Evolutionary conservation across 495 filamentous ascomycete genomes (phyloP).

Genomic region (Hypoxylon fuscum): DNA sequence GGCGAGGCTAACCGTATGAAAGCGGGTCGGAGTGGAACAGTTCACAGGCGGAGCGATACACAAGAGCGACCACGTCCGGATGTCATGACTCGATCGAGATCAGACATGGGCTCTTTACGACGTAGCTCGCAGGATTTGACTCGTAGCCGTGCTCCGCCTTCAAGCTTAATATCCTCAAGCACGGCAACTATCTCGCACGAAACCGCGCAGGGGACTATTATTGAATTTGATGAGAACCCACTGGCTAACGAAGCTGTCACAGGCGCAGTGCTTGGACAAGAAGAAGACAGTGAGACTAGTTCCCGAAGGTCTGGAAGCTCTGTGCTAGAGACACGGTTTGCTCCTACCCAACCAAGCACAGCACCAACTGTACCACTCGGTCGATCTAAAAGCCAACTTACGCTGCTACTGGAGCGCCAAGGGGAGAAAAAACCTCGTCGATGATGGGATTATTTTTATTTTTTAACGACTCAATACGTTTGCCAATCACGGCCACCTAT

Average conservation of each 20-base stretch:
- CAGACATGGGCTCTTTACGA: constrained; percentile 37
- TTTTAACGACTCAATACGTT: constrained; percentile 2
- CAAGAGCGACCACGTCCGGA: constrained; percentile 30
- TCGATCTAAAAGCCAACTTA: constrained; percentile 61
- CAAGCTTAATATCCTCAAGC: constrained; percentile 43
- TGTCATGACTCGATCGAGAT: constrained; percentile 44
- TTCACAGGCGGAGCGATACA: constrained; percentile 33
- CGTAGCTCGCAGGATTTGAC: constrained; percentile 36
- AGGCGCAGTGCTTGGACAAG: constrained; percentile 36
- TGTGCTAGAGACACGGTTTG: constrained; percentile 46
- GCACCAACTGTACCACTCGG: constrained; percentile 50
- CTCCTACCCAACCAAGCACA: constrained; percentile 49
- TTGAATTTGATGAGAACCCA: constrained; percentile 47
- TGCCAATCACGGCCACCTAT: neutral
- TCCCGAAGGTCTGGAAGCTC: constrained; percentile 41
- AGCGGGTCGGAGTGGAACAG: constrained; percentile 19
- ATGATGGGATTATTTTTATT: constrained; percentile 18
- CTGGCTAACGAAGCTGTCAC: constrained; percentile 21
- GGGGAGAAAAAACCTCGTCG: constrained; percentile 41
- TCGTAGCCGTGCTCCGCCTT: constrained; percentile 30
- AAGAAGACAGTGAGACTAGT: constrained; percentile 32
- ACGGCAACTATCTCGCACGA: constrained; percentile 46
- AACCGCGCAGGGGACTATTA: constrained; percentile 48
- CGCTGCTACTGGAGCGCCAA: constrained; percentile 56
- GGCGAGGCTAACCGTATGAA: constrained; percentile 9